Evolutionary conservation across 768 basidiomycete genomes (phyloP).

Genomic region (Boletus subparvulus): DNA sequence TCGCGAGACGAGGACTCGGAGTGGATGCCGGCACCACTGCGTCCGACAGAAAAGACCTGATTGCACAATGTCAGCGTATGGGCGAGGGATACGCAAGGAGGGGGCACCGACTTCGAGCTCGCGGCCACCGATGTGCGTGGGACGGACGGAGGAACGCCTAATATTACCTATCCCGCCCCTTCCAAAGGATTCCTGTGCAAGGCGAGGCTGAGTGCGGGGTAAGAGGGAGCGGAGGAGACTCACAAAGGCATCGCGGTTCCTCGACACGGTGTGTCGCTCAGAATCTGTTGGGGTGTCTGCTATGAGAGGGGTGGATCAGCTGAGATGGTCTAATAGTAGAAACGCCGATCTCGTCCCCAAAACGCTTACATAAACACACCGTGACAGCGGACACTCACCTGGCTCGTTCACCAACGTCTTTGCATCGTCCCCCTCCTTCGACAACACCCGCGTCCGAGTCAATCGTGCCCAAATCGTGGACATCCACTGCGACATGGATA

Average conservation of each 20-base stretch:
- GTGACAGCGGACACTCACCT: too few relatives aligned
- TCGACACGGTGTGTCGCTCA: slow-evolving; percentile 50
- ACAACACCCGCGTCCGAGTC: too few relatives aligned
- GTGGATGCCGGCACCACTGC: too few relatives aligned
- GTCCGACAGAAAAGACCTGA: slow-evolving; percentile 53
- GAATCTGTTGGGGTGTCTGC: slow-evolving; percentile 5
- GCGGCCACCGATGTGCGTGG: slow-evolving; percentile 51
- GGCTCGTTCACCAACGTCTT: too few relatives aligned
- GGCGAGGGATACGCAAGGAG: background rate
- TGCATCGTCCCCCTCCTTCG: too few relatives aligned
- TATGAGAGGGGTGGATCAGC: slow-evolving; percentile 14
- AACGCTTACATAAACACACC: too few relatives aligned
- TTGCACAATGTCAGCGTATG: background rate
- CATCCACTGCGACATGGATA: too few relatives aligned
- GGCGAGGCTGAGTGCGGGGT: background rate
- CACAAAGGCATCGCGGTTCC: slow-evolving; percentile 41
- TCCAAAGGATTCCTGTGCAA: slow-evolving; percentile 51
- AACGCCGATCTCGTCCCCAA: too few relatives aligned
- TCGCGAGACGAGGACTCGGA: too few relatives aligned
- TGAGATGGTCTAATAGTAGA: too few relatives aligned
- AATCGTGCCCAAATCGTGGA: too few relatives aligned
- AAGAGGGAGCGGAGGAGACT: slow-evolving; percentile 23
- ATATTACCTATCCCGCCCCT: slow-evolving; percentile 73
- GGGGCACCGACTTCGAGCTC: slow-evolving; percentile 44
- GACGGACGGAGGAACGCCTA: slow-evolving; percentile 42